These are phyloP conservation scores for Fusarium sp. DNA, from an alignment of 2,329 filamentous ascomycete species.

Conservation along the genomic window DNA sequence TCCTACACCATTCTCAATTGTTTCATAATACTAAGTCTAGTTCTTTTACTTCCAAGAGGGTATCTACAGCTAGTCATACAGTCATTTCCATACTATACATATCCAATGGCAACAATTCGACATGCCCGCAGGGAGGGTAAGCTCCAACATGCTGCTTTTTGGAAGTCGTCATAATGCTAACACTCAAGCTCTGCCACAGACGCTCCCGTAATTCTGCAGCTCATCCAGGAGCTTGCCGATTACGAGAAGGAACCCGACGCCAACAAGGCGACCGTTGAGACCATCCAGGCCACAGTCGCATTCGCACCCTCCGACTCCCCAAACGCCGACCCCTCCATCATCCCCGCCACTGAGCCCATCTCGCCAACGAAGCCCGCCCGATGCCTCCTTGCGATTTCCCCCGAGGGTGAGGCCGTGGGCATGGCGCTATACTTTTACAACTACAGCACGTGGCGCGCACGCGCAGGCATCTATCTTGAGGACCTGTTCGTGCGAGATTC, in stretches of 20 bases:
- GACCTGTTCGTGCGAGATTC: conserved; percentile 85
- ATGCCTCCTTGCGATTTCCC: conserved; percentile 75
- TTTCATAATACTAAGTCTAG: not conserved
- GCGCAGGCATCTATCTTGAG: conserved; percentile 90
- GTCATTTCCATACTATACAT: conserved; percentile 10
- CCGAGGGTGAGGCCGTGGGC: conserved; percentile 67
- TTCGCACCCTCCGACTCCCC: conserved; percentile 71
- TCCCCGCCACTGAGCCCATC: conserved; percentile 65
- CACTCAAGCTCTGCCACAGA: conserved; percentile 66
- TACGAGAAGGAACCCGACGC: conserved; percentile 83
- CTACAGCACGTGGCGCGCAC: conserved; percentile 93
- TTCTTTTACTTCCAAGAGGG: not conserved
- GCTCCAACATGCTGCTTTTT: not conserved
- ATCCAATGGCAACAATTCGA: conserved; percentile 46
- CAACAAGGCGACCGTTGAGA: conserved; percentile 83
- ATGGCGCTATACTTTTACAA: conserved; percentile 97
- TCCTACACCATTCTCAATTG: not conserved
- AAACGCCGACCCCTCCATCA: conserved; percentile 53
- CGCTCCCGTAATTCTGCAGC: conserved; percentile 79
- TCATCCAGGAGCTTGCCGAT: conserved; percentile 87
- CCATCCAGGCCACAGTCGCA: conserved; percentile 80
- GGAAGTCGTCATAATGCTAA: conserved; percentile 25
- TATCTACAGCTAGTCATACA: conserved; percentile 10
- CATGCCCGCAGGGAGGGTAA: conserved; percentile 46
- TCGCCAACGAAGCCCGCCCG: conserved; percentile 74